phyloP scores from a whole-genome alignment of 306 rosid species.

The Begonia loranthoides region DNA sequence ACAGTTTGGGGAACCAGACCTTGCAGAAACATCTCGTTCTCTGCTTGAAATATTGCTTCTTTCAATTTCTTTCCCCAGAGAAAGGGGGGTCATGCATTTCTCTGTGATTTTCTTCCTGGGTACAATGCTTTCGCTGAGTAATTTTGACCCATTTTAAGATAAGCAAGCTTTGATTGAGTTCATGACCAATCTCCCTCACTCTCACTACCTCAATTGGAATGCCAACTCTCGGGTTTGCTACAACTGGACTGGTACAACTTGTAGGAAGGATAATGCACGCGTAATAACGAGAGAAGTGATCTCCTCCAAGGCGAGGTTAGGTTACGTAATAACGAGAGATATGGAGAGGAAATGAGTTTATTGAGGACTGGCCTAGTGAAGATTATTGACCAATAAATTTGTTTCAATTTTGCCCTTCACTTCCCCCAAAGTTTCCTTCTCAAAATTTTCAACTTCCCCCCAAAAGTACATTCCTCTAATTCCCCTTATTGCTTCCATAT shows the following conservation, averaged over 20 bases:
- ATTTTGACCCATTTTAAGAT: conserved; percentile 56
- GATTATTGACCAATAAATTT: too few relatives aligned
- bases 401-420: too few relatives aligned
- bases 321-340: too few relatives aligned
- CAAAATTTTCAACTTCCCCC: too few relatives aligned
- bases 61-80: too few relatives aligned
- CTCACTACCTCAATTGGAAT: conserved; percentile 62
- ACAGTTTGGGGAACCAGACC: conserved; percentile 8
- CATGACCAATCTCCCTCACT: conserved; percentile 35
- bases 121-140: conserved; percentile 23
- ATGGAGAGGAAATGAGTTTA: too few relatives aligned
- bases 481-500: too few relatives aligned
- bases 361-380: too few relatives aligned
- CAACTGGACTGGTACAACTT: conserved; percentile 69
- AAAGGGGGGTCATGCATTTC: conserved; percentile 23
- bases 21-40: conserved; percentile 39
- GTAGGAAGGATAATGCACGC: conserved; percentile 33
- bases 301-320: too few relatives aligned
- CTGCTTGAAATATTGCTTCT: conserved; percentile 25
- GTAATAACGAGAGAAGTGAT: too few relatives aligned
- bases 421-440: too few relatives aligned
- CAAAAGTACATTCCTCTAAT: too few relatives aligned
- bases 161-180: conserved; percentile 63
- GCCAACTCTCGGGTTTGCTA: conserved; percentile 32
- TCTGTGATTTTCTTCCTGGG: conserved; percentile 23